Evolutionary conservation across 2,329 filamentous ascomycete species (phyloP), one percentile per base, ranked within the genome.

Genomic region (Fonsecaea multimorphosa): DNA sequence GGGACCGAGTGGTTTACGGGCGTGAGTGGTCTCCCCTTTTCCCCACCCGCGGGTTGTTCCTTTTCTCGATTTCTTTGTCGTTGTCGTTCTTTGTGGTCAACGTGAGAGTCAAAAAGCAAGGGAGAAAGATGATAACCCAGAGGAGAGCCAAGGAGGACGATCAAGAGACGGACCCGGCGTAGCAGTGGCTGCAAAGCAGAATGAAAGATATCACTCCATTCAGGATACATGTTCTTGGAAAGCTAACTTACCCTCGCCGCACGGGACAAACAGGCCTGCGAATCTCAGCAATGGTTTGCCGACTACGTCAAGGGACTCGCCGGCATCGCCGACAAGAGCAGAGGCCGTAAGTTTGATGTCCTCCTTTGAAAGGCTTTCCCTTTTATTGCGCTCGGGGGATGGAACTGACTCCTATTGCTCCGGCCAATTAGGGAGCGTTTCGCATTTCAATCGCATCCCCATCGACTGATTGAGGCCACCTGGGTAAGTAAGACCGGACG

Each of bases 401-500:
- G n/a, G n/a, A n/a, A n/a, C n/a, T n/a, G n/a, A n/a, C n/a, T n/a
- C n/a, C n/a, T n/a, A n/a, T n/a, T n/a, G 52, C 24, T 14, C 19
- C 12, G 29, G n/a, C n/a, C n/a, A n/a, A 5, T 19, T 19, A 54
- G 58, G 58, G 6, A 53, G 34, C 24, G 34, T 68, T 32, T 24
- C 60, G 29, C 65, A 68, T 49, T 68, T 62, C 60, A 58, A 68
- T 54, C 65, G 62, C 53, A 65, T 68, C 29, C 61, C 59, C 19
- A 67, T 61, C 56, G 14, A 61, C 12, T 65, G 61, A 61, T n/a
- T 65, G 61, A 67, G 40, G 36, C 32, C 44, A n/a, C n/a, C n/a
- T n/a, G n/a, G n/a, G n/a, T 8, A 1, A n/a, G 38, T 4, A 2
- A 40, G 38, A 19, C 1, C 6, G 49, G 29, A 52, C 7, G 19